Conservation (phyloP, 306 rosid species). For the Quillaja saponaria region DNA sequence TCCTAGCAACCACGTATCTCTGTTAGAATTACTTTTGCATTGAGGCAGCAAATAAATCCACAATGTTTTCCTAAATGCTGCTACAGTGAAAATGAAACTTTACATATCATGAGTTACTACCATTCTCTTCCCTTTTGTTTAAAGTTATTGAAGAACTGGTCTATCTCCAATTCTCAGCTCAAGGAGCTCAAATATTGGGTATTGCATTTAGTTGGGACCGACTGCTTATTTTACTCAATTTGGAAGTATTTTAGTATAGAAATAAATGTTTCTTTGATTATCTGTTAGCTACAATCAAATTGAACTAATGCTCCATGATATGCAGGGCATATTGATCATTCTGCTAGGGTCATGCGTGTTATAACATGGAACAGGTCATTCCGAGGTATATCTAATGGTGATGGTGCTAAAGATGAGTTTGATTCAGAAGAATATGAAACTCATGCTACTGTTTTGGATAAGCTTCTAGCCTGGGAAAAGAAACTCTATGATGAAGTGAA, state of each 20-base stretch:
- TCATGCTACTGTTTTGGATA: slow-evolving; percentile 84
- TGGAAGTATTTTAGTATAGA: background rate
- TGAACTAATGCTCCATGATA: slow-evolving; percentile 22
- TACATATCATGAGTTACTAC: background rate
- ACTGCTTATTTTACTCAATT: background rate
- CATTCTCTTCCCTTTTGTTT: background rate
- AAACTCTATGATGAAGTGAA: slow-evolving; percentile 89
- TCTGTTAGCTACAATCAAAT: background rate
- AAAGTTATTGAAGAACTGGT: background rate
- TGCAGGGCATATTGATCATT: slow-evolving; percentile 85
- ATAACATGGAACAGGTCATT: slow-evolving; percentile 80
- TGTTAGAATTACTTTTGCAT: too few relatives aligned
- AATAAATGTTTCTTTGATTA: background rate
- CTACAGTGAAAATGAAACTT: background rate
- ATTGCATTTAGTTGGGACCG: background rate
- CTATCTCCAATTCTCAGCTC: slow-evolving; percentile 5
- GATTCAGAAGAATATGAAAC: slow-evolving; percentile 78
- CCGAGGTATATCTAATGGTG: slow-evolving; percentile 67
- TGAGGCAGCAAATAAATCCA: background rate
- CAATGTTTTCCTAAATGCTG: slow-evolving; percentile 1
- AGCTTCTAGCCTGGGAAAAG: slow-evolving; percentile 91
- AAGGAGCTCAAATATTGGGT: background rate
- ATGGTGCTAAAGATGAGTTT: slow-evolving; percentile 64
- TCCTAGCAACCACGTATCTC: too few relatives aligned
- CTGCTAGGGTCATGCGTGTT: slow-evolving; percentile 82